Percentiles rank a stretch among this genome's conserved stretches.
Evolutionary conservation across 225 moss, liverwort and hornwort species (phyloP).

Genomic region (Pleurozium schreberi): DNA sequence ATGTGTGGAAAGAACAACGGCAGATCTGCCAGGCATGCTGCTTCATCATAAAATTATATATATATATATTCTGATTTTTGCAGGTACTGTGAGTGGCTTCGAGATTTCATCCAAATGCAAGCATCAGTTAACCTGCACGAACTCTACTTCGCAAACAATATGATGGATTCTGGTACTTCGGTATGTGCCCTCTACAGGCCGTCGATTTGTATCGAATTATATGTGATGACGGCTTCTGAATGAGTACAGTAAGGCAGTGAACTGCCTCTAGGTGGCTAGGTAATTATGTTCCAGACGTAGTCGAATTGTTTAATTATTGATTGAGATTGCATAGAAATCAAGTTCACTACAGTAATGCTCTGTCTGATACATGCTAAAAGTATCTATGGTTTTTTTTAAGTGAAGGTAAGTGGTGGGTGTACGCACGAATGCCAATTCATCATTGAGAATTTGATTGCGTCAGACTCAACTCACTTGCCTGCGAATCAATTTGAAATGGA

Average conservation of each 20-base stretch:
- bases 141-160: constrained; percentile 26
- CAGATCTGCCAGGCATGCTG: not conserved
- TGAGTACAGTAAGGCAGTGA: not conserved
- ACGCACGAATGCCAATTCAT: not conserved
- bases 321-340: not conserved
- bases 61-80: not conserved
- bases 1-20: not conserved
- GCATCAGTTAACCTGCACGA: constrained; percentile 24
- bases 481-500: constrained; percentile 47
- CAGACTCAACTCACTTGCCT: constrained; percentile 19
- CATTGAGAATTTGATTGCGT: constrained; percentile 1
- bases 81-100: constrained; percentile 29
- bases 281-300: not conserved
- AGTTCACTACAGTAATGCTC: not conserved
- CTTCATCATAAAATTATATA: not conserved
- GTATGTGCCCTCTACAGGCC: not conserved
- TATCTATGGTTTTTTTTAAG: not conserved
- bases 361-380: not conserved
- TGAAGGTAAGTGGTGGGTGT: constrained; percentile 14
- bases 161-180: constrained; percentile 12
- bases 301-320: not conserved
- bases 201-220: not conserved
- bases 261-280: not conserved
- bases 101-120: constrained; percentile 17
- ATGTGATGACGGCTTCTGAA: not conserved